phyloP scores from a whole-genome alignment of 768 basidiomycete species.

The Leccinum variicolor region DNA sequence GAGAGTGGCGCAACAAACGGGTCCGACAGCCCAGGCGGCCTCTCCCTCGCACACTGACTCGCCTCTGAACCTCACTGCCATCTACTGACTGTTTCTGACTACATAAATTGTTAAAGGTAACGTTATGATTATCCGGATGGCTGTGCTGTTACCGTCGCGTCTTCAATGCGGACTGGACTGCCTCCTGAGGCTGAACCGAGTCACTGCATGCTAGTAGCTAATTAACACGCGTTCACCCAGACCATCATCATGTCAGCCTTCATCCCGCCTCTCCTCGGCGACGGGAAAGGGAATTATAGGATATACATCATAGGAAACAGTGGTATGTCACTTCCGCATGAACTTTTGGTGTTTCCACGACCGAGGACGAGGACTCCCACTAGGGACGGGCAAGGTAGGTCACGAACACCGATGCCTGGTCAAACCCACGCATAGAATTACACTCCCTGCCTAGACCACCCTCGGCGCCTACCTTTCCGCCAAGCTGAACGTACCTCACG shows the following conservation, averaged over 20 bases:
- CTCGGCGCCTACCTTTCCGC: slow-evolving; percentile 40
- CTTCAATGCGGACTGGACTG: too few relatives aligned
- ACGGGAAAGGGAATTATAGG: slow-evolving; percentile 42
- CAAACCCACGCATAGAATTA: background rate
- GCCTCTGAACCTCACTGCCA: background rate
- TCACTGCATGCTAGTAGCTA: background rate
- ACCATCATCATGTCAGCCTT: slow-evolving; percentile 8
- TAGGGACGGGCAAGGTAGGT: slow-evolving; percentile 42
- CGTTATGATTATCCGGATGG: too few relatives aligned
- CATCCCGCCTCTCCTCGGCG: slow-evolving; percentile 35
- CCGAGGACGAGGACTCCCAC: background rate
- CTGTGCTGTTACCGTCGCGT: too few relatives aligned
- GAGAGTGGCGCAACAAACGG: background rate
- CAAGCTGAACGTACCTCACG: slow-evolving; percentile 43
- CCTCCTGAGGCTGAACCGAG: background rate
- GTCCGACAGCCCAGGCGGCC: background rate
- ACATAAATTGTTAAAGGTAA: too few relatives aligned
- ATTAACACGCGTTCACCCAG: background rate
- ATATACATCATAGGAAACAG: slow-evolving; percentile 51
- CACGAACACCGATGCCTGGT: background rate
- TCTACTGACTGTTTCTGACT: too few relatives aligned
- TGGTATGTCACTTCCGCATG: slow-evolving; percentile 34
- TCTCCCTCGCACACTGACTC: background rate
- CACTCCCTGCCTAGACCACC: slow-evolving; percentile 38
- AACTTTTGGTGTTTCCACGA: background rate